phyloP scores from a whole-genome alignment of 2,329 filamentous ascomycete species.

The Mollisia scopiformis region DNA sequence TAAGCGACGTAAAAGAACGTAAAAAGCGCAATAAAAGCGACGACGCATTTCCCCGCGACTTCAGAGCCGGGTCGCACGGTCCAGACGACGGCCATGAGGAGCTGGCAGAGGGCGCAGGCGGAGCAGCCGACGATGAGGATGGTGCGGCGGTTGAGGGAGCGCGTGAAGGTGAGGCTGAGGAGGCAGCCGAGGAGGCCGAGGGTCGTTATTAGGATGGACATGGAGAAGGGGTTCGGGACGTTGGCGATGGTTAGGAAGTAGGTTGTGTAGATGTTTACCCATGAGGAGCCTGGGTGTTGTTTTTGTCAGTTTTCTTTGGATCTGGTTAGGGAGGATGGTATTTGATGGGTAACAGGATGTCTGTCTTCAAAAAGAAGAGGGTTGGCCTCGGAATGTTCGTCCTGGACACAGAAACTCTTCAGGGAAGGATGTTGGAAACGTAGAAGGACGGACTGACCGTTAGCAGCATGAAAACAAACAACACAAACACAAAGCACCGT shows the following conservation, averaged over 20 bases:
- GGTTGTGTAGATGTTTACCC: slow-evolving; percentile 52
- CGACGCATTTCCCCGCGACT: slow-evolving; percentile 16
- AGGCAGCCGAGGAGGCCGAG: slow-evolving; percentile 52
- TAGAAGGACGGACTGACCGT: slow-evolving; percentile 43
- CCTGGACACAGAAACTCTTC: background rate
- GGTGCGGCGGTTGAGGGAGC: slow-evolving; percentile 48
- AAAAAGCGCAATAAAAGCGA: slow-evolving; percentile 19
- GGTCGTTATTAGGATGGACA: slow-evolving; percentile 52
- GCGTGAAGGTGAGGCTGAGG: slow-evolving; percentile 51
- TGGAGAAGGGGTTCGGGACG: slow-evolving; percentile 49
- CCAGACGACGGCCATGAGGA: slow-evolving; percentile 45
- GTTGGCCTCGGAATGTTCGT: background rate
- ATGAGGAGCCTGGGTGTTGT: slow-evolving; percentile 48
- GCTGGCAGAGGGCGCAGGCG: slow-evolving; percentile 47
- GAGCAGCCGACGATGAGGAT: slow-evolving; percentile 51
- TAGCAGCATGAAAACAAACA: slow-evolving; percentile 45
- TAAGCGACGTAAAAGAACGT: slow-evolving; percentile 22
- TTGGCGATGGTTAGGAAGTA: slow-evolving; percentile 51
- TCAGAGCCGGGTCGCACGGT: slow-evolving; percentile 8
- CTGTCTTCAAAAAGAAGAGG: background rate
- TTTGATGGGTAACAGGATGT: background rate
- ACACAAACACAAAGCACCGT: slow-evolving; percentile 43
- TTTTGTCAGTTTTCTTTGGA: slow-evolving; percentile 9
- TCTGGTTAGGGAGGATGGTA: background rate
- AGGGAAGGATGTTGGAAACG: background rate